Percentiles rank a stretch among this genome's conserved stretches.
Evolutionary conservation across 2,329 filamentous ascomycete genomes (phyloP).

Genomic region (Ophiognomonia clavigignenti-juglandacearum): DNA sequence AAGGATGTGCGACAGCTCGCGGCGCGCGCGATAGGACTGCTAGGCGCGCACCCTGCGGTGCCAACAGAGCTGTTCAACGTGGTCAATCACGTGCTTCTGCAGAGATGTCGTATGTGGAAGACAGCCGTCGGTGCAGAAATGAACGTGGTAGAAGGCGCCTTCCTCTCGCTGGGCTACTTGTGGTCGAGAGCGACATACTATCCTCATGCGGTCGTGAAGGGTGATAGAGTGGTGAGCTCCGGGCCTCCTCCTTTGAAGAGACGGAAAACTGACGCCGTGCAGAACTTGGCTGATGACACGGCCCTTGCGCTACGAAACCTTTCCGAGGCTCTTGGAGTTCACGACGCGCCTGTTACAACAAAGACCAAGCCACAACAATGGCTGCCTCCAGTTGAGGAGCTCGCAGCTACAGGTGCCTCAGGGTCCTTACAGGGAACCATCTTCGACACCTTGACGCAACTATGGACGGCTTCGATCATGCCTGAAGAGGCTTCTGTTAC

Average conservation of each 20-base stretch:
- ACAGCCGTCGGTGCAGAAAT: constrained; percentile 38
- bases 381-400: constrained; percentile 9
- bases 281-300: background rate
- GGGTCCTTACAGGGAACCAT: constrained; percentile 31
- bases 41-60: constrained; percentile 59
- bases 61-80: constrained; percentile 4
- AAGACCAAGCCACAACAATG: background rate
- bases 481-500: constrained; percentile 22
- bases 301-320: background rate
- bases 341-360: background rate
- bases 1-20: constrained; percentile 61
- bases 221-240: background rate
- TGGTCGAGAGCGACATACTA: constrained; percentile 42
- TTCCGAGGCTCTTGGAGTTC: background rate
- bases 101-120: constrained; percentile 54
- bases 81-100: constrained; percentile 34
- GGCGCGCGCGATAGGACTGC: constrained; percentile 69
- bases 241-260: background rate
- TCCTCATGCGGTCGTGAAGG: constrained; percentile 2
- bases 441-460: constrained; percentile 39
- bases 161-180: constrained; percentile 40
- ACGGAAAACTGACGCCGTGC: constrained; percentile 6
- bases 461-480: constrained; percentile 40
- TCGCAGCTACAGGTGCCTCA: background rate
- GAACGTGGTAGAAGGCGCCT: constrained; percentile 41